Base-by-base conservation (phyloP, 768 basidiomycete species). In the Naganishia randhawae region DNA sequence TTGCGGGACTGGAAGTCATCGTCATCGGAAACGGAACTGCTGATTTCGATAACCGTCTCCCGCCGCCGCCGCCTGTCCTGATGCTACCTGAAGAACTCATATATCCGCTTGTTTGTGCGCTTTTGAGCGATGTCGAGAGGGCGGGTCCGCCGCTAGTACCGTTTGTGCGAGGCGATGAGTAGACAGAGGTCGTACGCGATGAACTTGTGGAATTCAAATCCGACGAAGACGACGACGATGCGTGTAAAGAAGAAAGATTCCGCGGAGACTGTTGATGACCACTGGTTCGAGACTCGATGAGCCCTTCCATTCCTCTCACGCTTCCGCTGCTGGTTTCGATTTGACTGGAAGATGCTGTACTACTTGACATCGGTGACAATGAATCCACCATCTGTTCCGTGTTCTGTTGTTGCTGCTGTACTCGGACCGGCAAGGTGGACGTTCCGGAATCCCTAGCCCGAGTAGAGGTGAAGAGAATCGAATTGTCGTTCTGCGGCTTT, bases 1-100 rank as follows among this genome's bases (percentile, higher is more conserved):
- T 61, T n/a, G 57, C 57, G 10, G 57, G 57, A 41, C 33, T 41
- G 19, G 57, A 61, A 41, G 57, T 41, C 57, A 61, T 61, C 4
- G 27, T 25, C 35, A 61, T 61, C 57, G 57, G 57, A 16, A 61
- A 61, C 16, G 57, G 17, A 3, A 61, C 14, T 9, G 35, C 57
- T n/a, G 37, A n/a, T 61, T 61, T 61, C 3, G 54, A 55, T 7
- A 35, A 9, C 33, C 33, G 45, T 22, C 45, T 48, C 19, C n/a
- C 45, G 25, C 45, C 19, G 19, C n/a, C 25, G 25, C 45, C 19
- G 19, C n/a, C 25, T n/a, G 45, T 55, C 32, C 54, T 55, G 32
- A n/a, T n/a, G n/a, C n/a, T n/a, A n/a, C 16, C 22, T 11, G 54
- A 19, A 3, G 33, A 3, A 33, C 14, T 27, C 16, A n/a, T n/a